Evolutionary conservation across 2,329 filamentous ascomycete genomes (phyloP), one percentile per base, ranked within the genome.

Genomic region (Volutella citrinella): DNA sequence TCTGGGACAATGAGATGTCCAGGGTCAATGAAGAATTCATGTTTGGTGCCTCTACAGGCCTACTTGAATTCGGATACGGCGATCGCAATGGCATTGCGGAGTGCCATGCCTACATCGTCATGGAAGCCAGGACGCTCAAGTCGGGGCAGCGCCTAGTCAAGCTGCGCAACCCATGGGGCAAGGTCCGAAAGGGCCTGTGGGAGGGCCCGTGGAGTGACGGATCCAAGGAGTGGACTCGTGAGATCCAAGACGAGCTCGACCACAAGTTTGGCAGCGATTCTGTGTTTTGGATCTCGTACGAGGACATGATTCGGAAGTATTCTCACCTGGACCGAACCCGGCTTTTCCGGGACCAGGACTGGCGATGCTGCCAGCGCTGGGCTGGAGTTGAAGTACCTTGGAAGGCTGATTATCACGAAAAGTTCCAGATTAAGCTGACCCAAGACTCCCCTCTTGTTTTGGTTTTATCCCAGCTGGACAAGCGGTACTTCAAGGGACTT

Each of bases 1-100:
- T 95, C 56, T 95, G 88, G 89, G 77, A 74, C 2, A 80, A 91
- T 22, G 85, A 93, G 55, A 72, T 95, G 16, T 77, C 82, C 60
- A 80, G 84, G 43, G 86, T 89, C 38, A 93, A 94, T 55, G 66
- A 87, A 34, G 82, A 87, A 31, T 94, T 93, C 50, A 64, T 87
- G 7, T 87, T 87, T 48, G 82, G 82, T n/a, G 85, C 81, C 49
- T 76, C 72, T 0, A 78, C 76, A 0, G 82, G 82, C 9, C 64
- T 82, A 17, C 70, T 83, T 34, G 79, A 78, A 26, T 70, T 71
- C 19, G 79, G 79, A 3, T 81, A 79, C 36, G 79, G 80, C 5
- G 63, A 74, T 31, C 68, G 80, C 19, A 69, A 73, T 40, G 76
- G 77, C 3, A 80, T 80, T 30, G 64, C 68, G 4, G 76, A 79